phyloP scores from a whole-genome alignment of 169 alveolate genomes.

The Plasmodium vivax region DNA sequence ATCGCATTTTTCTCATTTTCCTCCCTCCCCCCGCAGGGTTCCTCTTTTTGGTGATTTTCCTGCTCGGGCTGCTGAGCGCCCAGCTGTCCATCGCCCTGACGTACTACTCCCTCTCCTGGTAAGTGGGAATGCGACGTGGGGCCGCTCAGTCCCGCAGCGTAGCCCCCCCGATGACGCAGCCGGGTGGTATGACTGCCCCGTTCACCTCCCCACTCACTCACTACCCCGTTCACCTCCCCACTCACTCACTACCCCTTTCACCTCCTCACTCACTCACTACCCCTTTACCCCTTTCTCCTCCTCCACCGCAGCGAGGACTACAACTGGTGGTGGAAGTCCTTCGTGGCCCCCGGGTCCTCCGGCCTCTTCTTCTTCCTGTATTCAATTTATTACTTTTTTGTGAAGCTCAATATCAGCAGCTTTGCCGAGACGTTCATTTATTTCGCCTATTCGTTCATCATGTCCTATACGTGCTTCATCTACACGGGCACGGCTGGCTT shows the following conservation, averaged over 20 bases:
- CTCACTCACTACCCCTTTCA: not conserved
- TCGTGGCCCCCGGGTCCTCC: constrained; percentile 82
- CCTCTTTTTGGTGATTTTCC: constrained; percentile 76
- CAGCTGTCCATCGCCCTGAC: constrained; percentile 81
- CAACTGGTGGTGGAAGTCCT: constrained; percentile 91
- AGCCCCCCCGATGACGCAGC: not conserved
- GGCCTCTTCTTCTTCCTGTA: constrained; percentile 84
- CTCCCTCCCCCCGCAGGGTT: constrained; percentile 30
- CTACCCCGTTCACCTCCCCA: not conserved
- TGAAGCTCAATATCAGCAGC: constrained; percentile 77
- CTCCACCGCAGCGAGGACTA: constrained; percentile 79
- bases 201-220: not conserved
- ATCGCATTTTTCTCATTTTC: not conserved
- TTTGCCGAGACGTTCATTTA: constrained; percentile 84
- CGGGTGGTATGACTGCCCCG: not conserved
- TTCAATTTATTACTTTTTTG: constrained; percentile 81
- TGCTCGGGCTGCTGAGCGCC: constrained; percentile 80
- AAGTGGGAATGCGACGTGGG: not conserved
- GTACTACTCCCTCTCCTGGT: constrained; percentile 79
- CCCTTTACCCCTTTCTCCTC: too few species aligned
- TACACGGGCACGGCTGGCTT: constrained; percentile 88
- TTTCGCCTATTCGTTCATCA: constrained; percentile 85
- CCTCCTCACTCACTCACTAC: too few species aligned
- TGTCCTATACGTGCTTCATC: constrained; percentile 82
- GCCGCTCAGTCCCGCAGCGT: not conserved